Evolutionary conservation across 2,329 filamentous ascomycete genomes (phyloP).

Genomic region (Lomentospora prolificans): DNA sequence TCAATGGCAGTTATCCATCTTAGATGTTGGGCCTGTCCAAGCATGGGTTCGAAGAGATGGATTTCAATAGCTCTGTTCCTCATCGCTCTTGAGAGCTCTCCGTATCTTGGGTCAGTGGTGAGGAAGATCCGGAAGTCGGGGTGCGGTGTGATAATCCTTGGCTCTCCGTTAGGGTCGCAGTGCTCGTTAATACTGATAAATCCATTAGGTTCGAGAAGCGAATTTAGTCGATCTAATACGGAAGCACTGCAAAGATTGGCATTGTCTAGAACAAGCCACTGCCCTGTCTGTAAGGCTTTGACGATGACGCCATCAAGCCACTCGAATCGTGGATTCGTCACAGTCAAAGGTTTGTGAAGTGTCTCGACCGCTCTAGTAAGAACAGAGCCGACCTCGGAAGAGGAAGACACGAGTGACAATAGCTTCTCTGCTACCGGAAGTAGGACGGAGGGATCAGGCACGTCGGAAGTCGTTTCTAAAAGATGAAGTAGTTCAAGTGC

Average conservation of each 20-base stretch:
- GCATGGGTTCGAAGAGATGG: slow-evolving; percentile 49
- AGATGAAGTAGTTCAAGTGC: slow-evolving; percentile 41
- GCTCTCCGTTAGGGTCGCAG: slow-evolving; percentile 69
- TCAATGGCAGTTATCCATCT: slow-evolving; percentile 37
- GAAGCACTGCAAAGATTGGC: slow-evolving; percentile 94
- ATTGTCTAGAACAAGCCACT: slow-evolving; percentile 94
- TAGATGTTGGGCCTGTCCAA: slow-evolving; percentile 20
- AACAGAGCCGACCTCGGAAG: slow-evolving; percentile 35
- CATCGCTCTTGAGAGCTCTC: slow-evolving; percentile 93
- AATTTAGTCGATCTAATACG: slow-evolving; percentile 89
- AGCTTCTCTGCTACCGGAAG: slow-evolving; percentile 28
- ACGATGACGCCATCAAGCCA: slow-evolving; percentile 94
- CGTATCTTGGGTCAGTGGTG: slow-evolving; percentile 84
- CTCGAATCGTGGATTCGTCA: slow-evolving; percentile 76
- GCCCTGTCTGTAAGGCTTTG: slow-evolving; percentile 71
- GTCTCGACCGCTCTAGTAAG: slow-evolving; percentile 39
- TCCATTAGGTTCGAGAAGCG: slow-evolving; percentile 82
- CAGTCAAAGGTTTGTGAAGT: slow-evolving; percentile 40
- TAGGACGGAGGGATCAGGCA: slow-evolving; percentile 25
- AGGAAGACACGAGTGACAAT: slow-evolving; percentile 28
- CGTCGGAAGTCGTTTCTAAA: slow-evolving; percentile 31
- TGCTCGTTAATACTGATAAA: slow-evolving; percentile 89
- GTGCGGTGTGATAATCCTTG: slow-evolving; percentile 72
- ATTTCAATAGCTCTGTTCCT: slow-evolving; percentile 90
- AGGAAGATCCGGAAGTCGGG: slow-evolving; percentile 84